These are phyloP conservation scores for Mollisia scopiformis DNA, from an alignment of 2,329 filamentous ascomycete genomes.

Conservation along the genomic window DNA sequence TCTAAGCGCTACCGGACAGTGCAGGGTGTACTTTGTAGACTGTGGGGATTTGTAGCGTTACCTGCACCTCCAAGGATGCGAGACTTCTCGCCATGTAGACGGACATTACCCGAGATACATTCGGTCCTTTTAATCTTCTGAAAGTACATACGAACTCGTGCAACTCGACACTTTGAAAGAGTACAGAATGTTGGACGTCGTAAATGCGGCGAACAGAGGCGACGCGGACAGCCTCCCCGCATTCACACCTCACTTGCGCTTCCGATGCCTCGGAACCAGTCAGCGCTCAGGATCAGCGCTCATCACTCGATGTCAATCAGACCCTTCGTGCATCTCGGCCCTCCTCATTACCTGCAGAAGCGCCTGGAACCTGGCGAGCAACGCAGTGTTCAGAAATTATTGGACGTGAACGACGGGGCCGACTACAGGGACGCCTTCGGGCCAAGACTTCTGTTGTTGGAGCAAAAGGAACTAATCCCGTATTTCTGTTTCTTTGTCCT, in stretches of 20 bases:
- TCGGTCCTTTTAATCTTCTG: neutral
- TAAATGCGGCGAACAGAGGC: neutral
- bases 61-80: neutral
- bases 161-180: neutral
- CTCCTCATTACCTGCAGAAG: neutral
- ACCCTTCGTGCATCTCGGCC: neutral
- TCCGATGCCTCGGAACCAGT: neutral
- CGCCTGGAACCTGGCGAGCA: neutral
- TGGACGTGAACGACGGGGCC: neutral
- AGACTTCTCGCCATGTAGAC: neutral
- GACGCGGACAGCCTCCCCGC: neutral
- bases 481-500: neutral
- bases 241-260: neutral
- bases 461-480: neutral
- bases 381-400: neutral
- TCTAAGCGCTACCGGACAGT: slow-evolving; percentile 1
- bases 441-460: neutral
- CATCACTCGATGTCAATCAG: neutral
- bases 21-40: neutral
- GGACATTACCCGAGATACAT: neutral
- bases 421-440: slow-evolving; percentile 1
- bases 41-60: slow-evolving; percentile 2
- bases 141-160: neutral
- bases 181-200: neutral
- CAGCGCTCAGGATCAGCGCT: neutral